Base-by-base conservation (phyloP, 1,139 yeast species). In the Saccharomyces hybrid region DNA sequence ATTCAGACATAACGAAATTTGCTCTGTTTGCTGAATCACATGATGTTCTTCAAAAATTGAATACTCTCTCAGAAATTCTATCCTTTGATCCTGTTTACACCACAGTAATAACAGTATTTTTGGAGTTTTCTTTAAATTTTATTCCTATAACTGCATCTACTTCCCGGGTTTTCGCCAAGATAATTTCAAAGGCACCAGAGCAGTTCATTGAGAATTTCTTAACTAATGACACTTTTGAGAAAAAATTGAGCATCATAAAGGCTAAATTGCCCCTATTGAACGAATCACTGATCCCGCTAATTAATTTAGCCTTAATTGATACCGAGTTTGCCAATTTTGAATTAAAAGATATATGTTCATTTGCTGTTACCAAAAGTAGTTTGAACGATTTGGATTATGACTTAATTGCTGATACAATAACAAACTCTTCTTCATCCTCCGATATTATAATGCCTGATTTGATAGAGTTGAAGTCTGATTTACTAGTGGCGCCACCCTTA, bases 261-360 rank as follows among this genome's bases (percentile, higher is more conserved):
- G 85, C 95, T 0, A 88, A 89, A 63, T 79, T 88, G 59, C 97
- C 97, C 0, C 54, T 69, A 16, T 34, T 69, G 23, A 58, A 66
- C 11, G 74, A 82, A n/a, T 75, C 82, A 2, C 68, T 88, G 16
- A 68, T 77, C 1, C 86, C 95, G 1, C 84, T 84, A 59, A 70
- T 88, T 46, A 77, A 81, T 53, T 64, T 89, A 13, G 77, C 86
- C 2, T 76, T 85, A 11, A 78, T 83, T 29, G 84, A 86, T 60
- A 83, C 87, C 0, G 79, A 78, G 53, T 79, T 83, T 65, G 95
- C 95, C 0, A 76, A 79, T 58, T 81, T 79, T 57, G 87, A 84
- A 59, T 74, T 90, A 55, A 73, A 77, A 34, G 76, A 76, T 46
- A 71, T 90, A 67, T 75, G 75, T 48, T 82, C 93, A 0, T 87